These are phyloP conservation scores for Castanea sativa DNA, from an alignment of 306 rosid genomes.

Conservation along the genomic window DNA sequence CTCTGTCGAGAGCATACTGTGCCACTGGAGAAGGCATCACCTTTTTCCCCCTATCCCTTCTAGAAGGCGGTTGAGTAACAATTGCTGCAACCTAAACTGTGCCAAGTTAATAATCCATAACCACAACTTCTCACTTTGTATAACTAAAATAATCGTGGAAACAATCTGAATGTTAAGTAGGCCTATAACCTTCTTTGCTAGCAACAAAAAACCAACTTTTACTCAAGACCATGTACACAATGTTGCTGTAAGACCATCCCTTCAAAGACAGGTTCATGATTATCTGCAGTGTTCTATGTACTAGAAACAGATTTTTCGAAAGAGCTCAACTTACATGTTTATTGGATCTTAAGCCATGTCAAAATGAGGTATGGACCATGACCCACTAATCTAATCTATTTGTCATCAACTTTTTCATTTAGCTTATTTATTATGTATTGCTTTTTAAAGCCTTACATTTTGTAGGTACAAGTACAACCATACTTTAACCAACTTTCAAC, in stretches of 20 bases:
- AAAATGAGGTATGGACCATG: neutral
- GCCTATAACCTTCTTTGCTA: neutral
- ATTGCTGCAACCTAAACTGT: slow-evolving; percentile 76
- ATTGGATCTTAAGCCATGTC: neutral
- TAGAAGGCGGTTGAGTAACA: slow-evolving; percentile 85
- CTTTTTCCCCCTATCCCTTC: slow-evolving; percentile 77
- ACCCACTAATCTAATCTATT: neutral
- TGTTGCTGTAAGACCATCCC: neutral
- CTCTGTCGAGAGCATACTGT: slow-evolving; percentile 66
- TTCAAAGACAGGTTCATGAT: neutral
- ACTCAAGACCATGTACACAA: neutral
- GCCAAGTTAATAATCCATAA: slow-evolving; percentile 6
- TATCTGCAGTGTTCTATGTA: neutral
- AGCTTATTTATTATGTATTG: no score
- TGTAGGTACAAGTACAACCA: no score
- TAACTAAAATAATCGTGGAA: neutral
- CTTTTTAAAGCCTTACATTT: no score
- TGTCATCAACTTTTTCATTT: neutral
- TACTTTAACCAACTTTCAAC: no score
- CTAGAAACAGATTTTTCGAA: neutral
- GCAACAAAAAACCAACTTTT: neutral
- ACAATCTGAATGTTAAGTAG: neutral
- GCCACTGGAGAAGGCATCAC: slow-evolving; percentile 78
- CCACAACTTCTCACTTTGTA: neutral
- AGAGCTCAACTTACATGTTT: neutral